Evolutionary conservation across 352 stramenopile species (phyloP).

Genomic region (Phytophthora chlamydospora): DNA sequence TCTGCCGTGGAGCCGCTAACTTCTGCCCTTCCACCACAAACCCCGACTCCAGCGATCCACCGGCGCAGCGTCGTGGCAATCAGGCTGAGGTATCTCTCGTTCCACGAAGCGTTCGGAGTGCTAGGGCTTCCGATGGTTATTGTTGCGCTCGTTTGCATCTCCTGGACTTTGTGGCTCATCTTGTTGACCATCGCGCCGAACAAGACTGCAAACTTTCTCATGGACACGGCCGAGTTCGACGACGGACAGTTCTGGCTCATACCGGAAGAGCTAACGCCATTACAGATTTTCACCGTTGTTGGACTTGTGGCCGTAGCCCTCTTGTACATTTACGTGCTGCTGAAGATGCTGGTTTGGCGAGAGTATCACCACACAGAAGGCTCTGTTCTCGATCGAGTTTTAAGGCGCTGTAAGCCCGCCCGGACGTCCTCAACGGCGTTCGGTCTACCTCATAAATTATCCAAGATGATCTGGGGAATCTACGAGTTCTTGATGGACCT

Average conservation of each 20-base stretch:
- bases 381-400: conserved; percentile 6
- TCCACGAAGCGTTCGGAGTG: conserved; percentile 28
- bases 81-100: conserved; percentile 16
- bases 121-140: conserved; percentile 29
- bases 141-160: conserved; percentile 31
- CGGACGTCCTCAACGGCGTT: too few relatives aligned
- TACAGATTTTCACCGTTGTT: conserved; percentile 19
- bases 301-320: conserved; percentile 15
- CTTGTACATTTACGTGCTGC: conserved; percentile 22
- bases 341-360: conserved; percentile 35
- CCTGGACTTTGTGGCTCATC: conserved; percentile 43
- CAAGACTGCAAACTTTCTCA: conserved; percentile 40
- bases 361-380: conserved; percentile 17
- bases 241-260: conserved; percentile 49
- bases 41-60: background rate
- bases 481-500: conserved; percentile 30
- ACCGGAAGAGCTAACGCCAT: conserved; percentile 12
- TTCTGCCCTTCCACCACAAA: background rate
- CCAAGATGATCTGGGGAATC: conserved; percentile 20
- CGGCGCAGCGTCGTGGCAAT: conserved; percentile 18
- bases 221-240: conserved; percentile 42
- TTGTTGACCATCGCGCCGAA: conserved; percentile 36
- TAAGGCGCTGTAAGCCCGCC: conserved; percentile 3
- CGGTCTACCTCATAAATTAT: conserved; percentile 1
- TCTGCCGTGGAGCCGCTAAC: conserved; percentile 11